These are phyloP conservation scores for Cucurbita pepo DNA, from an alignment of 306 rosid species.

Conservation along the genomic window DNA sequence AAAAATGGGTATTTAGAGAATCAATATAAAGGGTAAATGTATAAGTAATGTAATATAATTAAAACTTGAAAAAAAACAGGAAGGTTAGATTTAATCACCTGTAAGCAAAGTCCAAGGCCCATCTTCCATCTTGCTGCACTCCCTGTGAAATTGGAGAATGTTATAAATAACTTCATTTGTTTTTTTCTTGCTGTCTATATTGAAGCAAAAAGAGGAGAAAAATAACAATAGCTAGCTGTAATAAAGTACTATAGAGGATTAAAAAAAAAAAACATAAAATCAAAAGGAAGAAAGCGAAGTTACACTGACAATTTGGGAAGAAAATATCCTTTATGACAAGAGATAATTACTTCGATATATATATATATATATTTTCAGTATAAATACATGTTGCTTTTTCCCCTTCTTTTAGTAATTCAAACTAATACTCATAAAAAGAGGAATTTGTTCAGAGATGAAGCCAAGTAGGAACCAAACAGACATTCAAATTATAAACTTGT, in stretches of 20 bases:
- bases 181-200: background rate
- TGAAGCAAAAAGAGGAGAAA: background rate
- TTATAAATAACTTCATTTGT: background rate
- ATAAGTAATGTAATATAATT: background rate
- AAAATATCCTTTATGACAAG: background rate
- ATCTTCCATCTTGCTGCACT: background rate
- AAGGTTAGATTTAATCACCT: background rate
- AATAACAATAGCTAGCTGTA: background rate
- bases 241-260: background rate
- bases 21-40: background rate
- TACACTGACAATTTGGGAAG: background rate
- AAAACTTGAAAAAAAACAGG: background rate
- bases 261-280: background rate
- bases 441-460: background rate
- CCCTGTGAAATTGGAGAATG: background rate
- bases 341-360: background rate
- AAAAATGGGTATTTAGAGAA: background rate
- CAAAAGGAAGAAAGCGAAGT: background rate
- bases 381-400: background rate
- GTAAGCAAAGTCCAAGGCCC: slow-evolving; percentile 7
- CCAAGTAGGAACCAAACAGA: background rate
- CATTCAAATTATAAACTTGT: background rate
- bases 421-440: background rate
- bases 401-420: background rate
- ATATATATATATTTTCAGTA: too few relatives aligned